Evolutionary conservation across 2,329 filamentous ascomycete genomes (phyloP), one percentile per base, ranked within the genome.

Genomic region (Penicillium digitatum): DNA sequence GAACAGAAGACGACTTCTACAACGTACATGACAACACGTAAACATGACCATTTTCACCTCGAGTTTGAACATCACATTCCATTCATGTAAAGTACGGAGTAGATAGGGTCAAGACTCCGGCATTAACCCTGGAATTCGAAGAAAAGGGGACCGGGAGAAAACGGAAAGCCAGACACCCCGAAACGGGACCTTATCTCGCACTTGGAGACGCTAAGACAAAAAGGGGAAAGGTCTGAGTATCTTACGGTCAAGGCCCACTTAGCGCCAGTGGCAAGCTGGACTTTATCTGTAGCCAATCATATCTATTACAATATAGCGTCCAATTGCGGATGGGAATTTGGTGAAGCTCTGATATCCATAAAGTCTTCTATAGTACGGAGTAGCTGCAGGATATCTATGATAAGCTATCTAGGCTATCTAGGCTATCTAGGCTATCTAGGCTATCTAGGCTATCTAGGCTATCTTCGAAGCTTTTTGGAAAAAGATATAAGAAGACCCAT

Each of bases 241-340:
- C 38, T 18, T 47, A 34, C 42, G 27, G 49, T 29, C 10, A 11
- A 18, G 39, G 18, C 46, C 52, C 52, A 50, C 46, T 43, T 54
- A 22, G 45, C 16, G 31, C 20, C 0, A 43, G 52, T 54, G 52
- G 52, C 52, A 44, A 54, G 18, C 11, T 26, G 38, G 29, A 40
- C 52, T 59, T 57, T 58, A 51, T 59, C 54, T 59, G 44, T 42
- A 48, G 32, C 57, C 49, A 56, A 59, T 54, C n/a, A 44, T 18
- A 35, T 24, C 1, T 1, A 18, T 10, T 14, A 29, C 34, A 46
- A 29, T 32, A 2, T 31, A 54, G 32, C 42, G 18, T 55, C 60
- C 59, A 62, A 62, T 62, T 60, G 57, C 37, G 42, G 54, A 61
- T 57, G 48, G 56, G 43, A n/a, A 47, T 38, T 47, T 12, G 18